These are phyloP conservation scores for Aspergillus panamensis DNA, from an alignment of 495 filamentous ascomycete genomes.

Conservation along the genomic window DNA sequence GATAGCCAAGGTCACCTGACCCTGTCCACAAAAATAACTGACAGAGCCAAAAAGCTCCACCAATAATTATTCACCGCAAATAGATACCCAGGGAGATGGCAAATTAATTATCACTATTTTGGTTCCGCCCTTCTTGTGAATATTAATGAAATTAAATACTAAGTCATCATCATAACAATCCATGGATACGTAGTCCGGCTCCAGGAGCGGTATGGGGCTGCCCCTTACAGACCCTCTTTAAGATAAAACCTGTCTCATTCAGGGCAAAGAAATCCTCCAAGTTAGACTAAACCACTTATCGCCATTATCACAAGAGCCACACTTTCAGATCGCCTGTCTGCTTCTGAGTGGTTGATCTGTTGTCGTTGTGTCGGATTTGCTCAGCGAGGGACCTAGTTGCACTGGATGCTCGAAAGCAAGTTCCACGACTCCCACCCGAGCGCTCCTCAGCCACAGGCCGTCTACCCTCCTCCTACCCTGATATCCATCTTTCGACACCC, in stretches of 20 bases:
- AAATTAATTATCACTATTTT: neutral
- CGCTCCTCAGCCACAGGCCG: slow-evolving; percentile 22
- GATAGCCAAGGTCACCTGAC: neutral
- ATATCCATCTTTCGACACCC: neutral
- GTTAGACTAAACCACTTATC: neutral
- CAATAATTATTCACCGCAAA: neutral
- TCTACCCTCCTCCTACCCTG: slow-evolving; percentile 3
- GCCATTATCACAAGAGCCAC: neutral
- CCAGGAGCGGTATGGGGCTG: slow-evolving; percentile 1
- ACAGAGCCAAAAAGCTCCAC: neutral
- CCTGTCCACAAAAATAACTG: neutral
- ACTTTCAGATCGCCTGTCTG: neutral
- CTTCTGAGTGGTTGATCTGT: neutral
- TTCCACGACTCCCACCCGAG: slow-evolving; percentile 22
- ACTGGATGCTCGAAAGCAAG: slow-evolving; percentile 3
- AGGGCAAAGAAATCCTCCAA: neutral
- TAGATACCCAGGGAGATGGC: neutral
- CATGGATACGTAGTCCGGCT: slow-evolving; percentile 4
- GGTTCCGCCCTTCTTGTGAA: neutral
- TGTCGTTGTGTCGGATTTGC: neutral
- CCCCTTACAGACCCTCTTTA: slow-evolving; percentile 2
- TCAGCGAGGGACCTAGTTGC: neutral
- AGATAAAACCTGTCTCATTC: neutral
- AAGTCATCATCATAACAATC: neutral
- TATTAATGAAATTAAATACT: slow-evolving; percentile 1